Evolutionary conservation across 192 early-diverging fungal species (phyloP), one percentile per base, ranked within the genome.

Genomic region (Entomortierella parvispora): DNA sequence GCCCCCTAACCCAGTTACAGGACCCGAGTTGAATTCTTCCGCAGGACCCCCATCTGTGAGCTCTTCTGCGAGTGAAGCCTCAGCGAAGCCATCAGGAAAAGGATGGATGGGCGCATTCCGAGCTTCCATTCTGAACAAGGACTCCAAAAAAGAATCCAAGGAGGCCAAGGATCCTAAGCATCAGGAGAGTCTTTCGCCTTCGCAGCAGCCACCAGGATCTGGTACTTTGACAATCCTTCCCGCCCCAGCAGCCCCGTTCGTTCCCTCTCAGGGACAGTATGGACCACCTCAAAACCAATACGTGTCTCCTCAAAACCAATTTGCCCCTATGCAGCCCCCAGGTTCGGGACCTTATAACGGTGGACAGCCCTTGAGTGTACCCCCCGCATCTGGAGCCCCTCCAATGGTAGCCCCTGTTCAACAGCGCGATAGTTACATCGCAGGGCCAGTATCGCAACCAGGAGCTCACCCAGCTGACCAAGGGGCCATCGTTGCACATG

Each of bases 21-120:
- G 61, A 58, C 20, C 33, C 0, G 69, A 58, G 6, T 10, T 33
- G 23, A 56, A 50, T 17, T n/a, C 33, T 50, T 53, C 55, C 3
- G 65, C 43, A 11, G 55, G 47, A 44, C 58, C 71, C 20, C 29
- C 65, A 4, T 67, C 72, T 25, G 25, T 64, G 10, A 18, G 43
- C 11, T 67, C 71, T 18, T 56, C 64, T 8, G 32, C 34, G 3
- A 65, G 53, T 28, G 72, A 76, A 34, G 46, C 65, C 2, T 22
- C 71, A 8, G 28, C 53, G 10, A 76, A 76, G 65, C 40, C 62
- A 5, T 22, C 59, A 20, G 63, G 64, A 54, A 76, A 76, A 50
- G 48, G 72, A 8, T 68, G 40, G 40, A 51, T 76, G 37, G 54
- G 45, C 62, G 64, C 59, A 4, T 51, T 76, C 37, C 58, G 72